Evolutionary conservation across 2,329 filamentous ascomycete species (phyloP).

Genomic region (Apiospora koreana): DNA sequence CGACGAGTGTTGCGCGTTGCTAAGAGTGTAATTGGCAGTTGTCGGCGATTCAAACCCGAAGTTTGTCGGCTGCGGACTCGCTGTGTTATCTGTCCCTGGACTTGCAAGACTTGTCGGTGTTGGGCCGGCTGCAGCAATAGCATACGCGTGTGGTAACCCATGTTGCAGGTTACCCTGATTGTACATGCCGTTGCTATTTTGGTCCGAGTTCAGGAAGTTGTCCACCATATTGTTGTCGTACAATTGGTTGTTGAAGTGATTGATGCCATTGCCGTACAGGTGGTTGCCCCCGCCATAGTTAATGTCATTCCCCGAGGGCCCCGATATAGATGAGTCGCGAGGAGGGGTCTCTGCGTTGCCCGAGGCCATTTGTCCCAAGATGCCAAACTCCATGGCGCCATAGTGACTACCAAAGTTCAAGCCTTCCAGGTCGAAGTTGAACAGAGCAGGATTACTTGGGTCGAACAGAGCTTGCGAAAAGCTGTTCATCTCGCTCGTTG

Average conservation of each 20-base stretch:
- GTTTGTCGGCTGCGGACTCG: slow-evolving; percentile 58
- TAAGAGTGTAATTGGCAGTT: slow-evolving; percentile 36
- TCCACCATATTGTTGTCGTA: slow-evolving; percentile 54
- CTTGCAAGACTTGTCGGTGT: slow-evolving; percentile 61
- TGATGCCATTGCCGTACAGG: slow-evolving; percentile 54
- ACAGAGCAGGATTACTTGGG: slow-evolving; percentile 86
- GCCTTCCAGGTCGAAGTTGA: slow-evolving; percentile 94
- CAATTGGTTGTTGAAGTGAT: slow-evolving; percentile 49
- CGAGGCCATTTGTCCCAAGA: slow-evolving; percentile 95
- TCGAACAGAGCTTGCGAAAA: slow-evolving; percentile 73
- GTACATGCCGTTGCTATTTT: slow-evolving; percentile 46
- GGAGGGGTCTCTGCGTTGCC: slow-evolving; percentile 79
- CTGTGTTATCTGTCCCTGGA: slow-evolving; percentile 63
- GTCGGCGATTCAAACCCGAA: slow-evolving; percentile 58
- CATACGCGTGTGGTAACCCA: slow-evolving; percentile 65
- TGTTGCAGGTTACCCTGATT: slow-evolving; percentile 61
- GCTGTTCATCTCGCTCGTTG: slow-evolving; percentile 47
- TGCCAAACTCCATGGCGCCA: slow-evolving; percentile 91
- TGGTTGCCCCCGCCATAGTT: slow-evolving; percentile 42
- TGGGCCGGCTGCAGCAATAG: slow-evolving; percentile 57
- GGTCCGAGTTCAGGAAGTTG: slow-evolving; percentile 56
- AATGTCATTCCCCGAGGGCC: slow-evolving; percentile 38
- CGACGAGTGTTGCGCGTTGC: slow-evolving; percentile 29
- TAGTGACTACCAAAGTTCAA: slow-evolving; percentile 97
- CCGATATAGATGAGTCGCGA: slow-evolving; percentile 57